Conservation (phyloP, 1,139 yeast species). For the Pichiaceae sp. region DNA sequence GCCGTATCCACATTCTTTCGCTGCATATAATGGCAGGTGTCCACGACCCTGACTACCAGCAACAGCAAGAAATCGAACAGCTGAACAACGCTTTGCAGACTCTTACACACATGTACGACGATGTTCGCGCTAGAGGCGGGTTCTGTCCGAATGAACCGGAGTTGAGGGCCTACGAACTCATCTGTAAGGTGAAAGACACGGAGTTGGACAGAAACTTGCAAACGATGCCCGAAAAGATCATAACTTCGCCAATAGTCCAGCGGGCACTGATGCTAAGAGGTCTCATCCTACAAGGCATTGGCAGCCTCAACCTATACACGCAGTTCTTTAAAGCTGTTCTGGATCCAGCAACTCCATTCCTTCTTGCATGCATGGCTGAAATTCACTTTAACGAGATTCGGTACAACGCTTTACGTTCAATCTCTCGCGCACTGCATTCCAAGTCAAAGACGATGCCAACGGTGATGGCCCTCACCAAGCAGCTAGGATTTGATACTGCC, state of each 20-base stretch:
- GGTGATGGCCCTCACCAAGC: conserved; percentile 34
- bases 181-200: conserved; percentile 77
- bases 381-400: conserved; percentile 75
- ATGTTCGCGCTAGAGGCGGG: conserved; percentile 64
- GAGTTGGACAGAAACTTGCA: conserved; percentile 77
- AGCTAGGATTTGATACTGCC: conserved; percentile 59
- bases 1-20: conserved; percentile 75
- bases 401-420: conserved; percentile 61
- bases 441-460: conserved; percentile 58
- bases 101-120: conserved; percentile 78
- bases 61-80: conserved; percentile 94
- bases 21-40: conserved; percentile 82
- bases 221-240: conserved; percentile 50
- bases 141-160: conserved; percentile 82
- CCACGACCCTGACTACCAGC: conserved; percentile 65
- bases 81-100: conserved; percentile 89
- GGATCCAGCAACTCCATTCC: conserved; percentile 51
- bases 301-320: conserved; percentile 53
- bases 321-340: conserved; percentile 52
- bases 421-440: conserved; percentile 63
- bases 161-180: conserved; percentile 77
- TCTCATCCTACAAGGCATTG: conserved; percentile 57
- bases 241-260: conserved; percentile 52
- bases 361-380: conserved; percentile 71
- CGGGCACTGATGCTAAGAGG: conserved; percentile 64